Conservation (phyloP, 371 early-diverging fungal species). For the Mucor lusitanicus region DNA sequence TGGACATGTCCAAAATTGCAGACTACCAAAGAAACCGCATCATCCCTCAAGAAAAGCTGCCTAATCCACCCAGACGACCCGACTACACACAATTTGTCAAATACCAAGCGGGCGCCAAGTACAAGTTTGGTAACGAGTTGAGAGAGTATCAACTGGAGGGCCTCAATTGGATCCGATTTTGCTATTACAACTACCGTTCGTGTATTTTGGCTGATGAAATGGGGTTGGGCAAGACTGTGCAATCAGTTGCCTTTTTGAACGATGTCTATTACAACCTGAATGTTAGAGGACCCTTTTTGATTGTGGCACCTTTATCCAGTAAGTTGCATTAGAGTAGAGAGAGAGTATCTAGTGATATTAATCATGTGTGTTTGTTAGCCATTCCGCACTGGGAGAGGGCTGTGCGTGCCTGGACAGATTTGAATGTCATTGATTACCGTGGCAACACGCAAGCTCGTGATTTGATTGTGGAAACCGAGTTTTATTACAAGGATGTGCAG, state of each 20-base stretch:
- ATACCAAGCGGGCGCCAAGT: conserved; percentile 43
- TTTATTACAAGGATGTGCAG: conserved; percentile 60
- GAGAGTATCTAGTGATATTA: not conserved
- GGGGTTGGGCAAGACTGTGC: conserved; percentile 78
- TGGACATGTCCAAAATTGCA: conserved; percentile 57
- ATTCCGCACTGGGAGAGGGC: conserved; percentile 77
- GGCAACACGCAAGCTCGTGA: conserved; percentile 54
- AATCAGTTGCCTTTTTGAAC: conserved; percentile 71
- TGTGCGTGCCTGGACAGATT: conserved; percentile 71
- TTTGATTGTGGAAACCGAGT: conserved; percentile 68
- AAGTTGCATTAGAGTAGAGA: not conserved
- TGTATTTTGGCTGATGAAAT: conserved; percentile 89
- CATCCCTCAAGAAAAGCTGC: conserved; percentile 45
- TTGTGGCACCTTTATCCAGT: conserved; percentile 74
- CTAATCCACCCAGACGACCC: conserved; percentile 49
- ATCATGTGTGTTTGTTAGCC: conserved; percentile 11
- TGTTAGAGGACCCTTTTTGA: conserved; percentile 65
- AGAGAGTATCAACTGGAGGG: conserved; percentile 73
- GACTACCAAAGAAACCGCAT: conserved; percentile 49
- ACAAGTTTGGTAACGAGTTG: conserved; percentile 69
- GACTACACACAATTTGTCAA: conserved; percentile 55
- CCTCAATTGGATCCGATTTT: conserved; percentile 71
- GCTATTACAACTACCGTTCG: conserved; percentile 62
- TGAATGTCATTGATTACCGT: conserved; percentile 74
- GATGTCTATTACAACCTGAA: conserved; percentile 60